Conservation (phyloP, 352 stramenopile species). For the Pythium diclinum region DNA sequence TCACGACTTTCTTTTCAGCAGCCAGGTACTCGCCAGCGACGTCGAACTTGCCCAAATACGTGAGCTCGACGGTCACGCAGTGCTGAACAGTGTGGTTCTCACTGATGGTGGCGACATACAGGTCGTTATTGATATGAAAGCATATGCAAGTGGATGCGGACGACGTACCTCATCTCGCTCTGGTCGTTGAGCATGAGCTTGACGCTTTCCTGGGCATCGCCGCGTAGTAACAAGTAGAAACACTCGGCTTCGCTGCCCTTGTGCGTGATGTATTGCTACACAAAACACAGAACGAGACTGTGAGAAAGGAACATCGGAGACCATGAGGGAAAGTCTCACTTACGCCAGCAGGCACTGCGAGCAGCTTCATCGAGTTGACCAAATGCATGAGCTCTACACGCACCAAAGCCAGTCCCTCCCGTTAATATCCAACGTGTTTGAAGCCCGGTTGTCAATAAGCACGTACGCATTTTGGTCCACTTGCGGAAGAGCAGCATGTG, state of each 20-base stretch:
- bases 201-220: constrained; percentile 67
- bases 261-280: constrained; percentile 74
- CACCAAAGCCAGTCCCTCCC: background rate
- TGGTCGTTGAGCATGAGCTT: constrained; percentile 62
- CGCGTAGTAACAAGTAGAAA: constrained; percentile 73
- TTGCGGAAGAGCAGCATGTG: constrained; percentile 73
- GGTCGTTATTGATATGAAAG: background rate
- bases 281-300: constrained; percentile 4
- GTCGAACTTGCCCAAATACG: constrained; percentile 78
- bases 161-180: constrained; percentile 44
- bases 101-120: constrained; percentile 33
- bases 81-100: constrained; percentile 55
- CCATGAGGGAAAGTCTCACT: background rate
- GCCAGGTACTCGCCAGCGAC: constrained; percentile 77
- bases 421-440: too few species aligned
- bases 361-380: constrained; percentile 82
- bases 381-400: constrained; percentile 80
- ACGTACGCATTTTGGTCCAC: constrained; percentile 84
- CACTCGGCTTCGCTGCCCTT: constrained; percentile 75
- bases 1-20: constrained; percentile 62
- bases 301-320: background rate
- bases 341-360: constrained; percentile 54
- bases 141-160: background rate
- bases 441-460: background rate
- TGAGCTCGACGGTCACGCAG: constrained; percentile 72